phyloP scores from a whole-genome alignment of 139 green algal genomes.

The Chlorella sp. region DNA sequence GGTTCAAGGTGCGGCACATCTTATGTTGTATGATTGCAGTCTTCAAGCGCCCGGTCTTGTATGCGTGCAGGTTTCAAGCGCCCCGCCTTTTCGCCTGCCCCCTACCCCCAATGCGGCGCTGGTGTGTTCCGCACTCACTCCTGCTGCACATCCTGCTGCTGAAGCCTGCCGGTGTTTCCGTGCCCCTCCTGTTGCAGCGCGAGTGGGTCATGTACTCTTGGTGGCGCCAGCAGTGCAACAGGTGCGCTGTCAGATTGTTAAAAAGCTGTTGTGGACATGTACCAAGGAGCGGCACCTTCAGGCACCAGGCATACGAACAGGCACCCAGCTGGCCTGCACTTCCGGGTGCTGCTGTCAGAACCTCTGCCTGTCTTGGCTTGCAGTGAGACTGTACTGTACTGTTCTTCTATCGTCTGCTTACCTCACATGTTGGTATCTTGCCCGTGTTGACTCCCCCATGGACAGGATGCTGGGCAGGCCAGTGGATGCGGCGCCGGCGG shows the following conservation, averaged over 20 bases:
- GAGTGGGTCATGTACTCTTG: conserved; percentile 59
- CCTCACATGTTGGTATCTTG: too few species aligned
- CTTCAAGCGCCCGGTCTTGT: too few species aligned
- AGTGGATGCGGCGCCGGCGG: background rate
- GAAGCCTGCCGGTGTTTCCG: background rate
- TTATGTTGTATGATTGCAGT: too few species aligned
- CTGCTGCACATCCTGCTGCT: background rate
- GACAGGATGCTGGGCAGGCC: background rate
- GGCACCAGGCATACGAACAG: too few species aligned
- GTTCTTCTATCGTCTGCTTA: too few species aligned
- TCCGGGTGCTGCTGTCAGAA: too few species aligned
- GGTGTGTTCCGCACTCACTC: background rate
- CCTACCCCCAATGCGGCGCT: background rate
- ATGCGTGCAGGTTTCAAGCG: background rate
- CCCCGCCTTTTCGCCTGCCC: background rate
- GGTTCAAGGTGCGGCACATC: conserved; percentile 47
- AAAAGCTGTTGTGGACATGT: background rate
- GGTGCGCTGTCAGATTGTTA: background rate
- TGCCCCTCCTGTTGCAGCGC: background rate
- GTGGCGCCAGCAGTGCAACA: conserved; percentile 30
- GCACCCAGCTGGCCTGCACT: too few species aligned
- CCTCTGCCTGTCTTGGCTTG: background rate
- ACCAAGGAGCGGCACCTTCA: too few species aligned
- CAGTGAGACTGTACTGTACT: background rate
- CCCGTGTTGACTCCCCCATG: too few species aligned